phyloP scores from a whole-genome alignment of 2,329 filamentous ascomycete species.

The Phyllosticta paracitricarpa region DNA sequence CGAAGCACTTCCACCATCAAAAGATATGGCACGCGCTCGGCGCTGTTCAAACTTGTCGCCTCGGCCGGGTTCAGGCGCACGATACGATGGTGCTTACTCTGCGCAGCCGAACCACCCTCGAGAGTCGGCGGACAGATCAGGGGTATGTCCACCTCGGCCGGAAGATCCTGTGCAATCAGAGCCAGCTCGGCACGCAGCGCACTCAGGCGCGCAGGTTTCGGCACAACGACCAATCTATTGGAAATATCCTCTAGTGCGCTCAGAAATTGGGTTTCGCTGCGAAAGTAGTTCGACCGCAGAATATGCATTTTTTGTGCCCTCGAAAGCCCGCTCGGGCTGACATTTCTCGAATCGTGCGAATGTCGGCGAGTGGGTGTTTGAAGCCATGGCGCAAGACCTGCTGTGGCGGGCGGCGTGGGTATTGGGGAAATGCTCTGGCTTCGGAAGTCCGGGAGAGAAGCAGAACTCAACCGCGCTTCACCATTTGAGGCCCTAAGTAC shows the following conservation, averaged over 20 bases:
- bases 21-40: slow-evolving; percentile 75
- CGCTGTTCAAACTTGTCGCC: slow-evolving; percentile 76
- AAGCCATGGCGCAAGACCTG: slow-evolving; percentile 23
- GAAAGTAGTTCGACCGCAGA: slow-evolving; percentile 71
- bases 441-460: slow-evolving; percentile 54
- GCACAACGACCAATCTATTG: slow-evolving; percentile 71
- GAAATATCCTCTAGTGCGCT: slow-evolving; percentile 76
- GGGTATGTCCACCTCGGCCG: slow-evolving; percentile 75
- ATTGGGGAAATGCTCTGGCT: slow-evolving; percentile 38
- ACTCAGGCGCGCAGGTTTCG: slow-evolving; percentile 71
- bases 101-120: slow-evolving; percentile 61
- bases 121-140: slow-evolving; percentile 69
- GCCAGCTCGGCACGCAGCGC: slow-evolving; percentile 72
- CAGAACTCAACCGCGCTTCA: slow-evolving; percentile 56
- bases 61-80: slow-evolving; percentile 76
- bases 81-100: slow-evolving; percentile 71
- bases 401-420: slow-evolving; percentile 30
- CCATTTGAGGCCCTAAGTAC: slow-evolving; percentile 41
- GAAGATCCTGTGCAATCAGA: slow-evolving; percentile 69
- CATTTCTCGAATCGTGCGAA: slow-evolving; percentile 40
- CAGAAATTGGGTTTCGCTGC: slow-evolving; percentile 70
- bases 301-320: slow-evolving; percentile 59
- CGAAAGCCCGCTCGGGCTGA: slow-evolving; percentile 54
- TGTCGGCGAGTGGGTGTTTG: slow-evolving; percentile 35
- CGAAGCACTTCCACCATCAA: slow-evolving; percentile 75